Conservation (phyloP, 2,329 filamentous ascomycete genomes). For the Colletotrichum coccodes region DNA sequence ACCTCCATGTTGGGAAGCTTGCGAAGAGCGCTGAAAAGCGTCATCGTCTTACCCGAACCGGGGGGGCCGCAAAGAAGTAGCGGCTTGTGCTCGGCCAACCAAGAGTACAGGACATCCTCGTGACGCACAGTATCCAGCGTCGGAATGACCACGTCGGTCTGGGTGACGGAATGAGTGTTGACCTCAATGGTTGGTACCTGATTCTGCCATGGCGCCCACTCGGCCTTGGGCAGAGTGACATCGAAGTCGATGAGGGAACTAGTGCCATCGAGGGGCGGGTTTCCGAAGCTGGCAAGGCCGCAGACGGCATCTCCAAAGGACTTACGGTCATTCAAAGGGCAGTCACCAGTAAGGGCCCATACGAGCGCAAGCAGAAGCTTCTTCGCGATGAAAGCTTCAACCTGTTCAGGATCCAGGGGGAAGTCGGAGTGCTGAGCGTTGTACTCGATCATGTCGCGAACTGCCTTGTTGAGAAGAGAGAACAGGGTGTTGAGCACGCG, state of each 20-base stretch:
- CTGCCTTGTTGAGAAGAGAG: constrained; percentile 93
- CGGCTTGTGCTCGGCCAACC: constrained; percentile 98
- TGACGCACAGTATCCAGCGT: constrained; percentile 97
- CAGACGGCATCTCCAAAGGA: constrained; percentile 87
- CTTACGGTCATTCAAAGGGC: constrained; percentile 87
- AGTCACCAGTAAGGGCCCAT: constrained; percentile 97
- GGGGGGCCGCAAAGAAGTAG: constrained; percentile 95
- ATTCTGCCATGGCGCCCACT: constrained; percentile 94
- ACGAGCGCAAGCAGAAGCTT: constrained; percentile 92
- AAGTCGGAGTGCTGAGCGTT: constrained; percentile 96
- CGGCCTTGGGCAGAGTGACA: constrained; percentile 83
- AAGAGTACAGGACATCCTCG: constrained; percentile 99
- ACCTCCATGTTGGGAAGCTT: constrained; percentile 99
- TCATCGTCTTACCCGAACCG: constrained; percentile 99
- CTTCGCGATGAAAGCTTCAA: constrained; percentile 91
- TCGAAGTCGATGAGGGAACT: constrained; percentile 97
- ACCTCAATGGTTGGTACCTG: constrained; percentile 95
- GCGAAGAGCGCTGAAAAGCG: constrained; percentile 93
- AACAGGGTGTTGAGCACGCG: constrained; percentile 93
- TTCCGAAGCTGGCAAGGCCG: constrained; percentile 85
- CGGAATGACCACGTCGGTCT: constrained; percentile 98
- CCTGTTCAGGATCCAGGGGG: constrained; percentile 87
- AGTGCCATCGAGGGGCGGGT: constrained; percentile 80
- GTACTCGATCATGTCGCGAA: constrained; percentile 93
- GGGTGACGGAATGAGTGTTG: constrained; percentile 97